Base-by-base conservation (phyloP, 1,284 basidiomycete genomes). In the Tilletia walkeri region DNA sequence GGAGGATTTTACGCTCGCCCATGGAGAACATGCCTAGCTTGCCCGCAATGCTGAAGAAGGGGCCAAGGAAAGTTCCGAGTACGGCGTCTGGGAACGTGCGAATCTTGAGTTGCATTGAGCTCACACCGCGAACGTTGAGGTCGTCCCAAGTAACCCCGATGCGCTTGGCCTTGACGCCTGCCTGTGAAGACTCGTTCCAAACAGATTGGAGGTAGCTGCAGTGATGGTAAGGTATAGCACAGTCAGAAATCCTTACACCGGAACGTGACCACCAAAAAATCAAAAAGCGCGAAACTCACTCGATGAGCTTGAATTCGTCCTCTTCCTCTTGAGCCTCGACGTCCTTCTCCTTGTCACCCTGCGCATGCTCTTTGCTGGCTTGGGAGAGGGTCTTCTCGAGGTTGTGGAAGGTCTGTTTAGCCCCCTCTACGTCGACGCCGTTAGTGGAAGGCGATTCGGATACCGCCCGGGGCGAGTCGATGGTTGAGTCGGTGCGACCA, bases 41-140 rank as follows among this genome's bases (percentile, higher is more conserved):
- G 63, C 38, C 24, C 4, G 56, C 84, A 69, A 66, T 85, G 79
- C 67, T 80, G 81, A 67, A 81, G 67, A 78, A 48, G 49, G 85
- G 72, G 5, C 79, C 70, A 34, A 88, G 48, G 53, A 72, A 73
- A 45, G 54, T 73, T 12, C 69, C 66, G 14, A 72, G 75, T 24
- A 85, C 48, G 61, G 85, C 85, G 2, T 80, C 88, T 1, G 76
- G 74, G 65, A 79, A 76, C 49, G 76, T 77, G 39, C 72, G 73
- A 1, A 77, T 74, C 36, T 76, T 75, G 20, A 77, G 56, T 20
- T 77, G 74, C 4, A 67, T 61, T 1, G 72, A 71, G 2, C 74
- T 72, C 34, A 72, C 74, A 36, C 76, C 76, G 63, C 75, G 73
- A 3, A 78, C 76, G 16, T 59, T 36, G 0, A 78, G 41, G 59